A percentile compares a stretch with the other conserved stretches of the same genome.
phyloP scores from a whole-genome alignment of 2,329 filamentous ascomycete species.

The Epichloe bromicola region DNA sequence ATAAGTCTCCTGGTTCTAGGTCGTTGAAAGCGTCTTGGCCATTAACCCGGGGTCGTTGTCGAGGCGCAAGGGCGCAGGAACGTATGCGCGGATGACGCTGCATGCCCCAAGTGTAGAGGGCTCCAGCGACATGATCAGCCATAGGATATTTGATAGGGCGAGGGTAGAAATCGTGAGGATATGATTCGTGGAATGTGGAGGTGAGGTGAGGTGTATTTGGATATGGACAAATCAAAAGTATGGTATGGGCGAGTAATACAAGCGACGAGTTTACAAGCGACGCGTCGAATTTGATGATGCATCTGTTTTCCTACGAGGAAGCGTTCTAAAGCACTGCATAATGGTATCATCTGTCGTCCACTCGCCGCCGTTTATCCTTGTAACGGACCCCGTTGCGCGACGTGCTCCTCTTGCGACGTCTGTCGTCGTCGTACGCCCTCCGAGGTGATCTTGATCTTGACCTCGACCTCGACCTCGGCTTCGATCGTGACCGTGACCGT shows the following conservation, averaged over 20 bases:
- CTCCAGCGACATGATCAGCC: slow-evolving; percentile 50
- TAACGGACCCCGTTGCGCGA: slow-evolving; percentile 41
- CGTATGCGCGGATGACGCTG: slow-evolving; percentile 69
- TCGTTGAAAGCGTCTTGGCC: slow-evolving; percentile 77
- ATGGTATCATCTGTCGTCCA: slow-evolving; percentile 27
- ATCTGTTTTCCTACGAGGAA: too few species aligned
- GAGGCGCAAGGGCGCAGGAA: slow-evolving; percentile 73
- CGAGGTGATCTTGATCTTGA: slow-evolving; percentile 33
- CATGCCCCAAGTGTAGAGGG: slow-evolving; percentile 50
- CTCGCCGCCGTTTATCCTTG: slow-evolving; percentile 46
- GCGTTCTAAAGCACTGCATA: not conserved
- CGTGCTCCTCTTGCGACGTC: slow-evolving; percentile 42
- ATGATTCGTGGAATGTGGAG: slow-evolving; percentile 18
- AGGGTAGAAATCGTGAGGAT: slow-evolving; percentile 82
- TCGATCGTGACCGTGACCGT: slow-evolving; percentile 8
- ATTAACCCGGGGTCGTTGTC: slow-evolving; percentile 85
- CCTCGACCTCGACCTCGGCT: slow-evolving; percentile 14
- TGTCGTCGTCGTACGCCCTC: slow-evolving; percentile 28
- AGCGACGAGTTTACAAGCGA: too few species aligned
- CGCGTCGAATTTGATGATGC: too few species aligned
- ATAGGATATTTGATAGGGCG: slow-evolving; percentile 69
- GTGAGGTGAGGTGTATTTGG: not conserved
- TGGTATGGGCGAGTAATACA: too few species aligned
- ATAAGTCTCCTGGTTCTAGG: slow-evolving; percentile 35
- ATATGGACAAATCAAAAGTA: too few species aligned